These are phyloP conservation scores for Fusarium albosuccineum DNA, from an alignment of 2,329 filamentous ascomycete species.

Conservation along the genomic window DNA sequence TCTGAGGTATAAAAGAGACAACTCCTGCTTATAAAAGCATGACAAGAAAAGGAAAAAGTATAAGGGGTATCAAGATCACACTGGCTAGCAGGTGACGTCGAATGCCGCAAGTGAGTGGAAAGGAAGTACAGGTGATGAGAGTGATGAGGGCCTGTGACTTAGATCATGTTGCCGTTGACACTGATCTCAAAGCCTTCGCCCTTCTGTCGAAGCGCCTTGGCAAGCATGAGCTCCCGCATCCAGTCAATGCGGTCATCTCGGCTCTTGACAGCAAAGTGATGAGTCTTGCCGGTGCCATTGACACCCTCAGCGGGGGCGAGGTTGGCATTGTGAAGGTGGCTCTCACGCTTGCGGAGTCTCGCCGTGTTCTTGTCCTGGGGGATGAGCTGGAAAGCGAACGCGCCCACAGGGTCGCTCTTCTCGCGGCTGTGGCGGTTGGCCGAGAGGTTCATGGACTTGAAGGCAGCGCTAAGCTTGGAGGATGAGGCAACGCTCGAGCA, in stretches of 20 bases:
- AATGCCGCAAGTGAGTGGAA: not conserved
- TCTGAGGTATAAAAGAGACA: slow-evolving; percentile 34
- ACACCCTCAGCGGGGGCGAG: slow-evolving; percentile 57
- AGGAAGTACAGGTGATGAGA: slow-evolving; percentile 3
- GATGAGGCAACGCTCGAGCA: slow-evolving; percentile 82
- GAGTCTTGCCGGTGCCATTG: slow-evolving; percentile 81
- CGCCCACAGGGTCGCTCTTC: slow-evolving; percentile 71
- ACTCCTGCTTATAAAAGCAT: slow-evolving; percentile 16
- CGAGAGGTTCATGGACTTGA: slow-evolving; percentile 81
- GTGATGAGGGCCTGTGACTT: slow-evolving; percentile 21
- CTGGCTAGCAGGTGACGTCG: slow-evolving; percentile 10
- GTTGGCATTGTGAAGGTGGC: slow-evolving; percentile 54
- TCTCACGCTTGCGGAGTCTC: slow-evolving; percentile 67
- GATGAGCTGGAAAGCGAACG: slow-evolving; percentile 88
- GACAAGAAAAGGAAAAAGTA: slow-evolving; percentile 15
- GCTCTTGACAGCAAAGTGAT: slow-evolving; percentile 91
- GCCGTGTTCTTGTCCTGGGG: slow-evolving; percentile 73
- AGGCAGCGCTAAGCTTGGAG: slow-evolving; percentile 87
- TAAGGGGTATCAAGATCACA: slow-evolving; percentile 4
- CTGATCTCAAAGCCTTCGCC: slow-evolving; percentile 85
- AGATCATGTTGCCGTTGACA: slow-evolving; percentile 84
- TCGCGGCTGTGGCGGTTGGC: slow-evolving; percentile 62
- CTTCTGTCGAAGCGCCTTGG: slow-evolving; percentile 88
- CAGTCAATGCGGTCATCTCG: slow-evolving; percentile 95
- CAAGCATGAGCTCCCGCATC: slow-evolving; percentile 95